Conservation (phyloP, 345 rosid species). For the Gossypioides kirkii region DNA sequence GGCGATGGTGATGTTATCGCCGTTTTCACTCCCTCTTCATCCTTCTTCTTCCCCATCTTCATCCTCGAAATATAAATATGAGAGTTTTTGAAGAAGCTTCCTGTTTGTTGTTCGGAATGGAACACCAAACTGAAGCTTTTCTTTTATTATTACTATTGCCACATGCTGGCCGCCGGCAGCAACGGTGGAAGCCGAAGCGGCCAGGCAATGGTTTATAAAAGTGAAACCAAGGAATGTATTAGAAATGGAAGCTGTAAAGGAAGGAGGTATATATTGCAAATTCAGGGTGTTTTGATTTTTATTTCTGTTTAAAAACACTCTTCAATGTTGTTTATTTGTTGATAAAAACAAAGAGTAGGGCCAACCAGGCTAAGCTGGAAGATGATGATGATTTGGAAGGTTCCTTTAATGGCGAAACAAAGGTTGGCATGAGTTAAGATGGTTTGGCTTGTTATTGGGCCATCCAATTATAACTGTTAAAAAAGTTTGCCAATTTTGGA, state of each 20-base stretch:
- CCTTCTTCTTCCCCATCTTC: constrained; percentile 14
- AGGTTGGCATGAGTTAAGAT: neutral
- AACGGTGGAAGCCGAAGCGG: constrained; percentile 30
- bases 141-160: neutral
- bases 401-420: constrained; percentile 28
- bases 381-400: constrained; percentile 16
- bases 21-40: constrained; percentile 10
- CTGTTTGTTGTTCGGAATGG: neutral
- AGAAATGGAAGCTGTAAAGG: neutral
- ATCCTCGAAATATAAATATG: neutral
- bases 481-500: constrained; percentile 10
- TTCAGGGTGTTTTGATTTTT: neutral
- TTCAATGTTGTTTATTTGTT: too few relatives aligned
- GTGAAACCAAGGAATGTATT: neutral
- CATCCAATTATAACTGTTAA: constrained; percentile 19
- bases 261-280: neutral
- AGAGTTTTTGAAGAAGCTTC: neutral
- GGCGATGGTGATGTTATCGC: constrained; percentile 7
- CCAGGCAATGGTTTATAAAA: constrained; percentile 23
- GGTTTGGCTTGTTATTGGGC: neutral
- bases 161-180: constrained; percentile 29
- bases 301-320: neutral
- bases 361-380: constrained; percentile 28
- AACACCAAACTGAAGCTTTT: neutral
- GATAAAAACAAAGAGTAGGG: neutral